Evolutionary conservation across 1,284 basidiomycete genomes (phyloP), one percentile per base, ranked within the genome.

Genomic region (Moniliophthora roreri): DNA sequence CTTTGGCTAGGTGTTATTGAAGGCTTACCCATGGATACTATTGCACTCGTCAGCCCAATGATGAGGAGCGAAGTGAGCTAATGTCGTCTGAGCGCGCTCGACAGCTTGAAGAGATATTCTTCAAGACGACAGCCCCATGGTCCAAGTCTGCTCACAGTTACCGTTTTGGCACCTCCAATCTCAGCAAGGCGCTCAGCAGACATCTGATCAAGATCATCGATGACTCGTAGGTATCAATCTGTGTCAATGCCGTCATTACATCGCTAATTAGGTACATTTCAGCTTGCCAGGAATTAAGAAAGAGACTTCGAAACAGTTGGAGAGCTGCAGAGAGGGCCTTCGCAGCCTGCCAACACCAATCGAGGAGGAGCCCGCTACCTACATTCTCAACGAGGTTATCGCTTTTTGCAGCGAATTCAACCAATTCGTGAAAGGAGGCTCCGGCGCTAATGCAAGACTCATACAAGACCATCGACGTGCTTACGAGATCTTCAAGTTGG

Each of bases 11-110:
- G 57, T 5, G 67, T 80, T n/a, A 68, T 81, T 8, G 63, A 70
- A n/a, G 71, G 77, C 67, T 82, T 1, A 50, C 60, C 0, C 71
- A 80, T 44, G 76, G 77, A 4, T 84, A 80, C 77, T 84, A 72
- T 60, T 76, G 74, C 28, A 78, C 82, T 10, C 81, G 82, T 51
- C 80, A 79, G 40, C 80, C 80, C 0, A 69, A 73, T 37, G 68
- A 75, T 0, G 64, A 66, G 4, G 70, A 71, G 0, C 66, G 84
- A 2, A 56, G 62, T 16, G 59, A 60, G 4, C 75, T 75, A 1
- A 71, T 81, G 18, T 69, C 72, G 0, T 78, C 75, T 69, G 55
- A 60, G 10, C 69, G 74, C 5, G 80, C 80, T 0, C 73, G 79
- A 3, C 60, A 56, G 9, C 58, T 72, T 58, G 83, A 88, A 68